Base-by-base conservation (phyloP, 164 flowering plant species). In the Berberis thunbergii region DNA sequence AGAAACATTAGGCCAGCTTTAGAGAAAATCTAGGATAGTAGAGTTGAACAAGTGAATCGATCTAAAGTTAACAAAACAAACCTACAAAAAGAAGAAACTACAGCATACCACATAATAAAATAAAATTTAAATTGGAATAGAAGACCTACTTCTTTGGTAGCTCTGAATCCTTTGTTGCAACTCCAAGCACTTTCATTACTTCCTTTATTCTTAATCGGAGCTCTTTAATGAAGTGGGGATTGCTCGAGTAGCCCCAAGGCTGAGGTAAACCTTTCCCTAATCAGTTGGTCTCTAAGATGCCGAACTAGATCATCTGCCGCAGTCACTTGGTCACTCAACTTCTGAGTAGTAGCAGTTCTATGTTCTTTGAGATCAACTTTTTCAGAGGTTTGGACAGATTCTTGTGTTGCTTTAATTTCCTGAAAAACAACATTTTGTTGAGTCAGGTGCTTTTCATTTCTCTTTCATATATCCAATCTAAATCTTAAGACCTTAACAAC, bases 261-360 rank as follows among this genome's bases (percentile, higher is more conserved):
- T 78, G 48, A 88, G 82, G 75, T 79, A 90, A 2, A 88, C 91
- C 69, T 60, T 84, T 56, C 79, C 88, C 84, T 80, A 49, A 90
- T 82, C 42, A 90, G 81, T 76, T 84, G 97, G 74, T 90, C 97
- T 65, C 81, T 90, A 41, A 90, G 81, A 38, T 80, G 90, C 40
- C 81, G 78, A 10, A 86, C 79, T 59, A 70, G 83, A 63, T 78
- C 76, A 80, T 90, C 86, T 43, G 74, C 72, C n/a, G 67, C 38
- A 49, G 57, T 70, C 6, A 65, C 59, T 72, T 67, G 78, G 40
- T 68, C 80, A 60, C 63, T 77, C 52, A 61, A 73, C 71, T 70
- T 77, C 64, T 67, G 75, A 60, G 54, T 45, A 48, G 44, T 74
- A 54, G 60, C 57, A 66, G 58, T 73, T 38, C 8, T 10, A n/a